These are phyloP conservation scores for Phytophthora megakarya DNA, from an alignment of 352 stramenopile species.

Conservation along the genomic window DNA sequence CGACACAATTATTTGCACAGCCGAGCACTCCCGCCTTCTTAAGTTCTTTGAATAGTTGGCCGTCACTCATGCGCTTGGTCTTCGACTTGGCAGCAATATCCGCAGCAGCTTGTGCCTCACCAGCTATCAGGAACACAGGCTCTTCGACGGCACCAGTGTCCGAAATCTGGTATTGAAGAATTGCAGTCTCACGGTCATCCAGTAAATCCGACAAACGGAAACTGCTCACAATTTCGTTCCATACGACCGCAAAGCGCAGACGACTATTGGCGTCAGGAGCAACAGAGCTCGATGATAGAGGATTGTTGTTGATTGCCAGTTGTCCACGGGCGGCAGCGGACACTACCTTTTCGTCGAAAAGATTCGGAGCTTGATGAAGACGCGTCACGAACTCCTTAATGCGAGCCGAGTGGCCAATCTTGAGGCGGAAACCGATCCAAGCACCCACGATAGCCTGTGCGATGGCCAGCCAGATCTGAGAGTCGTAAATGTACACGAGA, in stretches of 20 bases:
- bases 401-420: slow-evolving; percentile 81
- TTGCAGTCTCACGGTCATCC: slow-evolving; percentile 86
- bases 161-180: slow-evolving; percentile 90
- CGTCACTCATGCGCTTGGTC: slow-evolving; percentile 61
- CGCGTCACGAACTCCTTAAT: slow-evolving; percentile 78
- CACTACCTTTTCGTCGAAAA: slow-evolving; percentile 86
- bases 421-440: slow-evolving; percentile 76
- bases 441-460: slow-evolving; percentile 78
- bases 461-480: slow-evolving; percentile 88
- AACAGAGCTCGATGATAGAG: slow-evolving; percentile 56
- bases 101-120: slow-evolving; percentile 67
- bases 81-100: slow-evolving; percentile 73
- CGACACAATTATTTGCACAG: slow-evolving; percentile 78
- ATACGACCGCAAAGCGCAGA: slow-evolving; percentile 86
- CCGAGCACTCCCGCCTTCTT: slow-evolving; percentile 75
- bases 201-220: slow-evolving; percentile 87
- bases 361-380: slow-evolving; percentile 57
- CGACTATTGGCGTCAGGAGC: slow-evolving; percentile 77
- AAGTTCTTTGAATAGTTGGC: slow-evolving; percentile 67
- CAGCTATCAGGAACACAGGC: slow-evolving; percentile 87
- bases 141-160: slow-evolving; percentile 82
- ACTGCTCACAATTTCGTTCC: slow-evolving; percentile 91
- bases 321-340: slow-evolving; percentile 71
- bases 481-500: slow-evolving; percentile 88
- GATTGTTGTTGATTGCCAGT: slow-evolving; percentile 63